Base-by-base conservation (phyloP, 352 stramenopile species). In the Thalassiosira mediterranea region DNA sequence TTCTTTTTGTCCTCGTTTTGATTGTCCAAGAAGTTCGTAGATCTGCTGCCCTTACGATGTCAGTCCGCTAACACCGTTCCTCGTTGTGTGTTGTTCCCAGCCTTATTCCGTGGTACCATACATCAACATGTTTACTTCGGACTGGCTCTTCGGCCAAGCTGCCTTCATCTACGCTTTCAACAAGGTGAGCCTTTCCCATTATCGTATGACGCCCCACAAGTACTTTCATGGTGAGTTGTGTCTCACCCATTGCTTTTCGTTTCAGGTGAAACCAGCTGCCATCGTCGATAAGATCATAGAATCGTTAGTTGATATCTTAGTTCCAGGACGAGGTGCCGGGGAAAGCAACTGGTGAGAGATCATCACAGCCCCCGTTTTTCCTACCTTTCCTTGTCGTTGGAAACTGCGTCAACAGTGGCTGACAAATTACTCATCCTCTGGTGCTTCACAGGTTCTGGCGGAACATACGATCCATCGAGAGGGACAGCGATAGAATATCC, bases 241-340 rank as follows among this genome's bases (percentile, higher is more conserved):
- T 15, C 11, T 57, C 21, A n/a, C n/a, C n/a, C n/a, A n/a, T n/a
- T n/a, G n/a, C n/a, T n/a, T n/a, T n/a, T n/a, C n/a, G n/a, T n/a
- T n/a, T n/a, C 26, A 88, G 81, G 70, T 89, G 23, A 83, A 88
- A 53, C 86, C 86, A 48, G 62, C 80, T 1, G 23, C 52, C 1
- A 74, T 91, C 44, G 86, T 91, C 0, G 86, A 91, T 46, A 74
- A 84, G 44, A 46, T 83, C 1, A 87, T 91, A 52, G 64, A 79
- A 11, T 38, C 80, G 25, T 71, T 63, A 13, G 52, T 91, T 7
- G 86, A 91, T 69, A 37, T 89, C 19, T 32, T 88, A 10, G 71
- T 79, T 40, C 85, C 85, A 13, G 85, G 85, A 4, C 57, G 81
- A 58, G 85, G 85, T 19, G 72, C 78, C 0, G 85, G 85, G 4